Conservation (phyloP, 352 stramenopile species). For the Phytophthora niederhauseri region DNA sequence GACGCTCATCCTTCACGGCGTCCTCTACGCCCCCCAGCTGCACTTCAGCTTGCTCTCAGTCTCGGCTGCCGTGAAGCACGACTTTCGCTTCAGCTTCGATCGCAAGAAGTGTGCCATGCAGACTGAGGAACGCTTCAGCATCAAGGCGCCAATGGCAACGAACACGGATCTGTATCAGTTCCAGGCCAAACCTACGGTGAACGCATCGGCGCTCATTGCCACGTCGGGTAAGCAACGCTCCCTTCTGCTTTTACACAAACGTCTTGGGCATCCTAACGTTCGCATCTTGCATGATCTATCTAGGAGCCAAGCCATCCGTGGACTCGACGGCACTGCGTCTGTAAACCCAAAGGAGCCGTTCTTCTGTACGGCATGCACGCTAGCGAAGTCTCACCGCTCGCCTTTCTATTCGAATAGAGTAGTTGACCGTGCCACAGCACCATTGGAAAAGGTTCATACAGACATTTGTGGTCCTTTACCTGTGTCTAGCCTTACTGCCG, state of each 20-base stretch:
- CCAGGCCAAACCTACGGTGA: neutral
- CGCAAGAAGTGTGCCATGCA: constrained; percentile 5
- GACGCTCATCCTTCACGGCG: constrained; percentile 4
- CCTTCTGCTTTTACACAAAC: constrained; percentile 8
- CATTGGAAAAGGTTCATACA: constrained; percentile 8
- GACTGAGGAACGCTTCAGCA: constrained; percentile 14
- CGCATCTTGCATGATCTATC: constrained; percentile 5
- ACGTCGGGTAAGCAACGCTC: constrained; percentile 11
- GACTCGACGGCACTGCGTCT: neutral
- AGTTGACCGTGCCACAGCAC: constrained; percentile 17
- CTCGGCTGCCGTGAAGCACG: constrained; percentile 1
- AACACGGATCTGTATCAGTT: constrained; percentile 13
- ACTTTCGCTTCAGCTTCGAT: constrained; percentile 8
- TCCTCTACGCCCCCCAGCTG: constrained; percentile 6
- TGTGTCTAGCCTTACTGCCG: constrained; percentile 16
- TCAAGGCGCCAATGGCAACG: neutral
- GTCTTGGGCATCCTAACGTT: constrained; percentile 13
- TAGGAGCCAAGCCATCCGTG: constrained; percentile 12
- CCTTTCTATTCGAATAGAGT: constrained; percentile 27
- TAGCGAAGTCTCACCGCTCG: constrained; percentile 29
- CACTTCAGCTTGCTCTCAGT: constrained; percentile 7
- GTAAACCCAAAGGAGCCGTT: neutral
- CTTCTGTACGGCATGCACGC: constrained; percentile 12
- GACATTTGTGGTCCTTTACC: constrained; percentile 14
- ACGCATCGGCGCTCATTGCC: neutral